phyloP scores from a whole-genome alignment of 2,329 filamentous ascomycete species.

The Colletotrichum aenigma region DNA sequence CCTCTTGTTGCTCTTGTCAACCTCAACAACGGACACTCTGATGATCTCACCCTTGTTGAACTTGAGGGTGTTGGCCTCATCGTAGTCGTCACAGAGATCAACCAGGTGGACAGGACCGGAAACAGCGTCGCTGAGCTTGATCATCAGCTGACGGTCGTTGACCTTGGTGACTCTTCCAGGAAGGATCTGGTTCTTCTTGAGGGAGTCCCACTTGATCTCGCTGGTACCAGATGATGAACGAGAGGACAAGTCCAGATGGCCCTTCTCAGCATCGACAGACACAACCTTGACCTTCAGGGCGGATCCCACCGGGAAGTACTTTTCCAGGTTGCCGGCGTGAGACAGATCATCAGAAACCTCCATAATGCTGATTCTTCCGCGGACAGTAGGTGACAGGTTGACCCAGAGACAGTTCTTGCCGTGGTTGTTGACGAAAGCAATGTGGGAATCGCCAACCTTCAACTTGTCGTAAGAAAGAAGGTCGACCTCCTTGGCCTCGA shows the following conservation, averaged over 20 bases:
- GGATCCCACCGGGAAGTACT: slow-evolving; percentile 88
- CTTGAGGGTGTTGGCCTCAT: slow-evolving; percentile 74
- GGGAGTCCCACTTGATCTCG: slow-evolving; percentile 68
- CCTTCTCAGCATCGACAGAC: slow-evolving; percentile 72
- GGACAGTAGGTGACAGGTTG: slow-evolving; percentile 85
- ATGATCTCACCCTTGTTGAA: slow-evolving; percentile 86
- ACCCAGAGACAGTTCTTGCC: slow-evolving; percentile 84
- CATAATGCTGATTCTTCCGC: slow-evolving; percentile 80
- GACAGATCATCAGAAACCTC: slow-evolving; percentile 89
- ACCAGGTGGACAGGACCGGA: slow-evolving; percentile 82
- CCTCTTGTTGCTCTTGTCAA: slow-evolving; percentile 86
- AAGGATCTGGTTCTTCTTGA: slow-evolving; percentile 81
- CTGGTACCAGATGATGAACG: slow-evolving; percentile 64
- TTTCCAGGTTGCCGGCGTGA: slow-evolving; percentile 73
- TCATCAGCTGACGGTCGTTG: slow-evolving; percentile 80
- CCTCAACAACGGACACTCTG: slow-evolving; percentile 80
- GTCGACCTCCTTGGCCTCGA: slow-evolving; percentile 47
- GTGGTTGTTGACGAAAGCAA: slow-evolving; percentile 93
- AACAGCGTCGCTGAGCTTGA: slow-evolving; percentile 82
- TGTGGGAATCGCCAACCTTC: slow-evolving; percentile 70
- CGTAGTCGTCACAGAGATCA: slow-evolving; percentile 87
- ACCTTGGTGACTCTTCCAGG: slow-evolving; percentile 85
- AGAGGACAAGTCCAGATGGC: slow-evolving; percentile 83
- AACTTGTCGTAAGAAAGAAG: slow-evolving; percentile 76
- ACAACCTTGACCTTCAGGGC: slow-evolving; percentile 83